phyloP scores from a whole-genome alignment of 202 grass and related monocot species.

The Digitaria exilis region DNA sequence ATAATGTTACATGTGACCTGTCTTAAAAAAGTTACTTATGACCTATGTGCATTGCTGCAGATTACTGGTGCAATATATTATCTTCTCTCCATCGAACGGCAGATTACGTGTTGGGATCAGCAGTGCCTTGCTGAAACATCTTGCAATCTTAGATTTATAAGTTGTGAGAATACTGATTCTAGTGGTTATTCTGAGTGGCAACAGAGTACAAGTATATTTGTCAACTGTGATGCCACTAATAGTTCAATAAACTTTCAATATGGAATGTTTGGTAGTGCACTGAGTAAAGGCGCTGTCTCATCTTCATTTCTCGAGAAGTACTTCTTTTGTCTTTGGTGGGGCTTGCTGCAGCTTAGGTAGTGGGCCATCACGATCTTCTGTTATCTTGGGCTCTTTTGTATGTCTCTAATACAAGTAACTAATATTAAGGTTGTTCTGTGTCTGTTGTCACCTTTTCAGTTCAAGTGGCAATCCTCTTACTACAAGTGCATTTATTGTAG shows the following conservation, averaged over 20 bases:
- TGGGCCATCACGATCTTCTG: background rate
- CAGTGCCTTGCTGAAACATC: constrained; percentile 40
- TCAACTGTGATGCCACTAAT: constrained; percentile 33
- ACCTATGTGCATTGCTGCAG: constrained; percentile 43
- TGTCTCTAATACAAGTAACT: background rate
- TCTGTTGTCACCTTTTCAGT: constrained; percentile 59
- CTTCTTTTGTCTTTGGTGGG: constrained; percentile 97
- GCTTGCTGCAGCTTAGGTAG: constrained; percentile 92
- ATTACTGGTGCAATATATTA: constrained; percentile 85
- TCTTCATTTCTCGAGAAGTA: constrained; percentile 76
- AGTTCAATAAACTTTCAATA: background rate
- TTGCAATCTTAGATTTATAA: constrained; percentile 57
- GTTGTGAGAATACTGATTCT: constrained; percentile 47
- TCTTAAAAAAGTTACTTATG: background rate
- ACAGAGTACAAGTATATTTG: constrained; percentile 37
- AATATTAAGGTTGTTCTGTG: constrained; percentile 10
- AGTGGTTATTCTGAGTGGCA: constrained; percentile 13
- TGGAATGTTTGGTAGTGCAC: constrained; percentile 57
- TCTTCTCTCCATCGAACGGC: constrained; percentile 79
- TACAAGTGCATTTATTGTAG: constrained; percentile 69
- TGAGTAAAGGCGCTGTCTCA: constrained; percentile 47
- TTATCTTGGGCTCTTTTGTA: background rate
- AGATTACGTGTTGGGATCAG: constrained; percentile 90
- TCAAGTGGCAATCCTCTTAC: constrained; percentile 65
- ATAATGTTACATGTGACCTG: background rate